phyloP scores from a whole-genome alignment of 148 eudicot genomes.

The Cornus controversa region DNA sequence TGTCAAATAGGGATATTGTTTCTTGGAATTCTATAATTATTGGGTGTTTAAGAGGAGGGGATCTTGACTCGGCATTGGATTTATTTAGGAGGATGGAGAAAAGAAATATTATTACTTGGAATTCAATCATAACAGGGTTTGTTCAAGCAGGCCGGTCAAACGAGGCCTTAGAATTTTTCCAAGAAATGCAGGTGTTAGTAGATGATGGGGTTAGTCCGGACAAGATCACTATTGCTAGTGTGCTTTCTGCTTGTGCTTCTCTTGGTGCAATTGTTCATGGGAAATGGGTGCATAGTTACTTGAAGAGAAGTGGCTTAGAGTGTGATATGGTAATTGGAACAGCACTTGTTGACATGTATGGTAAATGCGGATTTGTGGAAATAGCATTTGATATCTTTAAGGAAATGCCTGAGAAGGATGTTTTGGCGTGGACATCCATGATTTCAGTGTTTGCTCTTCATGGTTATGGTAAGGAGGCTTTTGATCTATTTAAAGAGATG shows the following conservation, averaged over 20 bases:
- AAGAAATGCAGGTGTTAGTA: conserved; percentile 45
- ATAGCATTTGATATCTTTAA: conserved; percentile 56
- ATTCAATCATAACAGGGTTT: conserved; percentile 72
- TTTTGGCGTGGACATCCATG: conserved; percentile 88
- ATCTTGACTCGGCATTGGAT: conserved; percentile 43
- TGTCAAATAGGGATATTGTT: conserved; percentile 51
- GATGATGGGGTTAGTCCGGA: conserved; percentile 50
- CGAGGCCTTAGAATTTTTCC: conserved; percentile 61
- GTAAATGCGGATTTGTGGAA: conserved; percentile 67
- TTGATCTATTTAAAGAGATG: conserved; percentile 57
- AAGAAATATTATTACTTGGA: conserved; percentile 69
- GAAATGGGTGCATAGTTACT: conserved; percentile 54
- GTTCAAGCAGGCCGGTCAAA: conserved; percentile 59
- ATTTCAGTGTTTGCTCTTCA: conserved; percentile 63
- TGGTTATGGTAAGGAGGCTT: conserved; percentile 62
- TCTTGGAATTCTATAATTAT: conserved; percentile 69
- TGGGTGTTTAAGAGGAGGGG: conserved; percentile 61
- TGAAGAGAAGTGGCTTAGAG: conserved; percentile 55
- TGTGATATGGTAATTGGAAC: conserved; percentile 69
- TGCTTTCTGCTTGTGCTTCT: conserved; percentile 74
- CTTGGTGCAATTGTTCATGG: conserved; percentile 72
- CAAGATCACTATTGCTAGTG: conserved; percentile 64
- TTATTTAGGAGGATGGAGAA: conserved; percentile 59
- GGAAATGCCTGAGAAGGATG: conserved; percentile 55
- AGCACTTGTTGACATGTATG: conserved; percentile 82